phyloP scores from a whole-genome alignment of 1,284 basidiomycete genomes.

The Cutaneotrichosporon cyanovorans region DNA sequence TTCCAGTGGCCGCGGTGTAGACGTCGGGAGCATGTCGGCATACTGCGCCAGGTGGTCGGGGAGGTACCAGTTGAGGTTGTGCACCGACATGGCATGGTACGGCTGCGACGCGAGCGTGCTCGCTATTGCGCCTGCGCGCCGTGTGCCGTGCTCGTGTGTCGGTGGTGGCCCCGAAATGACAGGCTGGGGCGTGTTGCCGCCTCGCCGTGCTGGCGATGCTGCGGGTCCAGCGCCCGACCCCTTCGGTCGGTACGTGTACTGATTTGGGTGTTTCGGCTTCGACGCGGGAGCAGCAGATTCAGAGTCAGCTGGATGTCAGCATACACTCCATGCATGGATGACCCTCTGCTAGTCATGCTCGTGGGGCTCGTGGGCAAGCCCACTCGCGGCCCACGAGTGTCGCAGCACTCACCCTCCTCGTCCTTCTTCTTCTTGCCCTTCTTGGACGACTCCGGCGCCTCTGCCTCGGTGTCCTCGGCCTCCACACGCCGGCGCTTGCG shows the following conservation, averaged over 20 bases:
- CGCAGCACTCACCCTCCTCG: slow-evolving; percentile 31
- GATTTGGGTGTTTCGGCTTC: slow-evolving; percentile 51
- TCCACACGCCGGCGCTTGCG: slow-evolving; percentile 18
- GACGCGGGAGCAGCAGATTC: slow-evolving; percentile 6
- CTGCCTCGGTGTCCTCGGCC: slow-evolving; percentile 24
- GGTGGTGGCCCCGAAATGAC: slow-evolving; percentile 20
- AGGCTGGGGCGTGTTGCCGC: slow-evolving; percentile 21
- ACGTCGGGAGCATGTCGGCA: slow-evolving; percentile 70
- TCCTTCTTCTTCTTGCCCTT: slow-evolving; percentile 43
- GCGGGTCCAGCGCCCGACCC: slow-evolving; percentile 24
- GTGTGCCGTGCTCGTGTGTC: slow-evolving; percentile 39
- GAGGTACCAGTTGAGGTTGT: slow-evolving; percentile 64
- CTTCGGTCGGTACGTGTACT: slow-evolving; percentile 55
- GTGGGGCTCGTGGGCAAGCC: no score
- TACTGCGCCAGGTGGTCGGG: slow-evolving; percentile 91
- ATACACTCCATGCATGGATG: neutral
- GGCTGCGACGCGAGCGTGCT: slow-evolving; percentile 27
- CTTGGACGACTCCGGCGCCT: slow-evolving; percentile 3
- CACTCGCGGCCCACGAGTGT: no score
- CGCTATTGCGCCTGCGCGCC: slow-evolving; percentile 41
- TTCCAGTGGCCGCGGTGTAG: slow-evolving; percentile 65
- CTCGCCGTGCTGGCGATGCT: slow-evolving; percentile 10
- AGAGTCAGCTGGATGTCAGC: slow-evolving; percentile 8
- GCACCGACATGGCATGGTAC: slow-evolving; percentile 26
- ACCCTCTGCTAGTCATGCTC: no score